Evolutionary conservation across 495 filamentous ascomycete genomes (phyloP).

Genomic region (Penicillium fimorum): DNA sequence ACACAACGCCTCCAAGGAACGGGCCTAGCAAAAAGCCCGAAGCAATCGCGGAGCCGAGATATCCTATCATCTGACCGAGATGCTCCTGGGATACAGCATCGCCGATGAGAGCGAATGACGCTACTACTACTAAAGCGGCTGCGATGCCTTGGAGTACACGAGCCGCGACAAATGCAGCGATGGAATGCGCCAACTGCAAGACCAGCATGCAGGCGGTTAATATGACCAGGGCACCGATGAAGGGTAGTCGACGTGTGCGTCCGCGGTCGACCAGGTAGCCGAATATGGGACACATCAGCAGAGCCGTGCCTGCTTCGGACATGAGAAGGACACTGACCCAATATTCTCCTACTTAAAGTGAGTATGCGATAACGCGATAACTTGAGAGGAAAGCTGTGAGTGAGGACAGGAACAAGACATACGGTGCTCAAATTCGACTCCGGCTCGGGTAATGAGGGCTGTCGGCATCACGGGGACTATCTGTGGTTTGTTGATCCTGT

Average conservation of each 20-base stretch:
- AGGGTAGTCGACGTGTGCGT: slow-evolving; percentile 50
- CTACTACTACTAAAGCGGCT: slow-evolving; percentile 62
- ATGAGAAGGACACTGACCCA: slow-evolving; percentile 53
- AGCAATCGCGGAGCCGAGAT: slow-evolving; percentile 34
- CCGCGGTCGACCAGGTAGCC: slow-evolving; percentile 56
- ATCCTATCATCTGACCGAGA: slow-evolving; percentile 55
- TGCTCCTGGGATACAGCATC: slow-evolving; percentile 58
- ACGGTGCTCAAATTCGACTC: slow-evolving; percentile 54
- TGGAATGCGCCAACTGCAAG: slow-evolving; percentile 50
- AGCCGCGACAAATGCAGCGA: slow-evolving; percentile 54
- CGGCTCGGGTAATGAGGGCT: slow-evolving; percentile 53
- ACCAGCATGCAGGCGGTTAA: slow-evolving; percentile 57
- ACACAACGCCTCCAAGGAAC: slow-evolving; percentile 61
- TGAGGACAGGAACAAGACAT: slow-evolving; percentile 40
- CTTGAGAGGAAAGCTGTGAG: not conserved
- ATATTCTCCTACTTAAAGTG: slow-evolving; percentile 24
- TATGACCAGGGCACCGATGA: slow-evolving; percentile 55
- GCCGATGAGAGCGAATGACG: slow-evolving; percentile 58
- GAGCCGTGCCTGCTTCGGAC: slow-evolving; percentile 56
- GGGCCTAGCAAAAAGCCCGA: slow-evolving; percentile 46
- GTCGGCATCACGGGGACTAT: slow-evolving; percentile 65
- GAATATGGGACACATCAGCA: slow-evolving; percentile 55
- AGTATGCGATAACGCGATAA: not conserved
- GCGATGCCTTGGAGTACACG: slow-evolving; percentile 61
- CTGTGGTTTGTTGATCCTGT: slow-evolving; percentile 7